Evolutionary conservation across 129 eudicot species (phyloP).

Genomic region (Pseudognaphalium luteoalbum): DNA sequence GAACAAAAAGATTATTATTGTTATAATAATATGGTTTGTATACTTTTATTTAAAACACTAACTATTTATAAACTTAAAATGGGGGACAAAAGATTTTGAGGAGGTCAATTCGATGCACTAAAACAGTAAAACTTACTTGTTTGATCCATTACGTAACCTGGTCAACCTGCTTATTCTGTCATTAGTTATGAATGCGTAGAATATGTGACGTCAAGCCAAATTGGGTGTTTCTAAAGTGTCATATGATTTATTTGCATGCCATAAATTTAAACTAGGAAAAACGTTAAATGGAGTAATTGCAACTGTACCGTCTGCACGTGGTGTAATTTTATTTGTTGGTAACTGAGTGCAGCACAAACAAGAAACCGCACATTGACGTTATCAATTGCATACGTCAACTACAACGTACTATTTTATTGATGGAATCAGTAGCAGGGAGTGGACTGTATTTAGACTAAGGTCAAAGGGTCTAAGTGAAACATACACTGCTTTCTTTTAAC

Average conservation of each 20-base stretch:
- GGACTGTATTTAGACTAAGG: slow-evolving; percentile 1
- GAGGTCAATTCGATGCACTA: too few relatives aligned
- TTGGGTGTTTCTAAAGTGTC: not conserved
- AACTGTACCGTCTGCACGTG: not conserved
- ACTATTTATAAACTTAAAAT: too few relatives aligned
- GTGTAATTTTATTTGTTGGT: not conserved
- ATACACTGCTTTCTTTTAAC: not conserved
- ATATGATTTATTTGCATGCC: not conserved
- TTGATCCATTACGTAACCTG: too few relatives aligned
- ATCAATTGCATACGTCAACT: not conserved
- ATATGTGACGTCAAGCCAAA: not conserved
- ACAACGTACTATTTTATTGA: not conserved
- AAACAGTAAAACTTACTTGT: too few relatives aligned
- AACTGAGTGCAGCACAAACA: not conserved
- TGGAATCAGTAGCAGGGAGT: not conserved
- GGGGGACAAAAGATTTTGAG: too few relatives aligned
- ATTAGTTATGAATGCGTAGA: too few relatives aligned
- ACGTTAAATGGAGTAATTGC: too few relatives aligned
- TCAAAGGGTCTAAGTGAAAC: not conserved
- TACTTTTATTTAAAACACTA: not conserved
- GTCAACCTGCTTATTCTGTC: too few relatives aligned
- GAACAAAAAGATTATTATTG: not conserved
- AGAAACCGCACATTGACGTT: not conserved
- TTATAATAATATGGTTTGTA: not conserved
- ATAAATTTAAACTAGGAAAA: too few relatives aligned